These are phyloP conservation scores for Pythium plurisporium DNA, from an alignment of 352 stramenopile species.

Conservation along the genomic window DNA sequence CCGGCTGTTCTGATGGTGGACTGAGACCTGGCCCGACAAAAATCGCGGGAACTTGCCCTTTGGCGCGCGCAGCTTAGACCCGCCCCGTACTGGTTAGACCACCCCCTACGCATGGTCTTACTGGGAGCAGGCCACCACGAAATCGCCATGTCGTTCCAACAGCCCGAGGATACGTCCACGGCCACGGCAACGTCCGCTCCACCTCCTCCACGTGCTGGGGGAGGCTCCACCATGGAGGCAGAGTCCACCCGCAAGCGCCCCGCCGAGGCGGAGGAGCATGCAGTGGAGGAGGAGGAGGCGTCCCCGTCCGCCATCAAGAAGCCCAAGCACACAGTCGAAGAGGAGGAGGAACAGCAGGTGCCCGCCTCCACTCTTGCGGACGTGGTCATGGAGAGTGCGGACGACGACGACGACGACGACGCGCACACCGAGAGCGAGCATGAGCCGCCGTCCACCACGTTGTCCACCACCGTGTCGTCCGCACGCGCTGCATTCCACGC, in stretches of 20 bases:
- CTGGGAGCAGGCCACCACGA: too few relatives aligned
- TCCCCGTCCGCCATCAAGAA: slow-evolving; percentile 1
- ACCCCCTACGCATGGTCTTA: too few relatives aligned
- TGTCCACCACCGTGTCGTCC: not conserved
- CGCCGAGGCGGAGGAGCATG: not conserved
- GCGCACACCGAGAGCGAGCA: slow-evolving; percentile 7
- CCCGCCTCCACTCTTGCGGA: too few relatives aligned
- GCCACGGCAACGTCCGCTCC: not conserved
- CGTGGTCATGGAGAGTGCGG: slow-evolving; percentile 9
- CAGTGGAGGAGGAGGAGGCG: not conserved
- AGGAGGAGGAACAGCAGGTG: not conserved
- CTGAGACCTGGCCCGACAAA: not conserved
- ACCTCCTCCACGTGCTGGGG: not conserved
- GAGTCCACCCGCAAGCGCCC: not conserved
- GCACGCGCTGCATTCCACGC: slow-evolving; percentile 22
- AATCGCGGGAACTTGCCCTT: slow-evolving; percentile 9
- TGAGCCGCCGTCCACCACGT: not conserved
- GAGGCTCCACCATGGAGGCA: not conserved
- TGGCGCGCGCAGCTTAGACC: too few relatives aligned
- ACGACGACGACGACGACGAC: slow-evolving; percentile 2
- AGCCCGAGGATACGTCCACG: not conserved
- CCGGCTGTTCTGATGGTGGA: slow-evolving; percentile 2
- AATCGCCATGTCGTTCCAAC: not conserved
- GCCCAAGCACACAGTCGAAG: not conserved
- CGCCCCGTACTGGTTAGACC: too few relatives aligned